Percentiles rank a stretch among this genome's conserved stretches.
Conservation (phyloP, 768 basidiomycete genomes). For the Stropharia rugosoannulata region DNA sequence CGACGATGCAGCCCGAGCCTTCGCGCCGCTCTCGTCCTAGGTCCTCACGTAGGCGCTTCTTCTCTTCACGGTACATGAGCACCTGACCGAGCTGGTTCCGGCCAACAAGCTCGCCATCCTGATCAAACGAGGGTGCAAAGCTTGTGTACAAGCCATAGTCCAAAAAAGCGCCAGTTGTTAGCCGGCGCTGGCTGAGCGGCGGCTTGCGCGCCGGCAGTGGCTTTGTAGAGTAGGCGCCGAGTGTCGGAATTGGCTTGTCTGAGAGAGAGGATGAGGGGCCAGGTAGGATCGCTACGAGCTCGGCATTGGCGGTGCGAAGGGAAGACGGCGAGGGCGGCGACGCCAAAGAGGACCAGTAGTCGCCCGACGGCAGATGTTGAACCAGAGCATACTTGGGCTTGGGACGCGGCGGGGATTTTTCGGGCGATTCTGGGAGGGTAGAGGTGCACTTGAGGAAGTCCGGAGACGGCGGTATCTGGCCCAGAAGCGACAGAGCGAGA, state of each 20-base stretch:
- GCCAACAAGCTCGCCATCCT: slow-evolving; percentile 73
- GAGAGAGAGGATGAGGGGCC: slow-evolving; percentile 46
- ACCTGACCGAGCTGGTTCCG: slow-evolving; percentile 58
- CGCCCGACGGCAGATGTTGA: slow-evolving; percentile 74
- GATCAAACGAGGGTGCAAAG: slow-evolving; percentile 80
- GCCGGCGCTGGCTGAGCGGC: slow-evolving; percentile 47
- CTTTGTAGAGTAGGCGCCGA: slow-evolving; percentile 57
- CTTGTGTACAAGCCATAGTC: slow-evolving; percentile 76
- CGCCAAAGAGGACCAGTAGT: slow-evolving; percentile 73
- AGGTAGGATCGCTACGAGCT: slow-evolving; percentile 74
- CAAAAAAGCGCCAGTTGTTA: slow-evolving; percentile 68
- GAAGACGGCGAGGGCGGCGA: slow-evolving; percentile 34
- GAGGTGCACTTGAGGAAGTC: slow-evolving; percentile 45
- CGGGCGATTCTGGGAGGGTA: slow-evolving; percentile 31
- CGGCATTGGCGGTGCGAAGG: slow-evolving; percentile 65
- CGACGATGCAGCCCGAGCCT: slow-evolving; percentile 25
- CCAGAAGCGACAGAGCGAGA: slow-evolving; percentile 68
- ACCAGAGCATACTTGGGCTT: slow-evolving; percentile 71
- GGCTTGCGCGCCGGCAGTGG: slow-evolving; percentile 39
- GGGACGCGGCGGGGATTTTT: slow-evolving; percentile 24
- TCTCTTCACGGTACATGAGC: slow-evolving; percentile 49
- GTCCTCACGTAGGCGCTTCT: slow-evolving; percentile 29
- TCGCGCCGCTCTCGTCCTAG: slow-evolving; percentile 26
- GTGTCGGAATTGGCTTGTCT: slow-evolving; percentile 37
- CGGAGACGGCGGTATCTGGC: slow-evolving; percentile 60